Base-by-base conservation (phyloP, 345 rosid species). In the Cochlearia excelsa region DNA sequence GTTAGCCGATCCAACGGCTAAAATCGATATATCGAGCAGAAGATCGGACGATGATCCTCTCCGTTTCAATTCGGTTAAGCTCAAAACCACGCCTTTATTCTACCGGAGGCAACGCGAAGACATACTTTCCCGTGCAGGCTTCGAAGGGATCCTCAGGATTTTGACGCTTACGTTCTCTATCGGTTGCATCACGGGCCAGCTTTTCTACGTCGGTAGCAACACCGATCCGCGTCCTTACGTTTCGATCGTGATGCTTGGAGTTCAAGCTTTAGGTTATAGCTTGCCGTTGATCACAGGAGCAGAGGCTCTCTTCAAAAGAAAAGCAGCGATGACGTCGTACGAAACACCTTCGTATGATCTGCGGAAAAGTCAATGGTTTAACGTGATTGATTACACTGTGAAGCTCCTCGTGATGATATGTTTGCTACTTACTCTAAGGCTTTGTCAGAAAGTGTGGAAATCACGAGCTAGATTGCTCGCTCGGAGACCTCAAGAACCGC, bases 371-470 rank as follows among this genome's bases (percentile, higher is more conserved):
- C 86, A 82, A 64, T 87, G 86, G 95, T 43, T 83, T 55, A 80
- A 74, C 53, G 74, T 78, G 66, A 78, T 85, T 30, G 97, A 83
- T 70, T 83, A 85, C 70, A 78, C 76, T 0, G 87, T 87, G 58
- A 90, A 87, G 82, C 82, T 85, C 41, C 95, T 87, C 8, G 86
- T 85, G 45, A 37, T 90, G 82, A 61, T 80, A 2, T 69, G 88
- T 43, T 84, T 90, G 66, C 69, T 90, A 35, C 81, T 85, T 3
- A 90, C 86, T 23, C 78, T 87, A 30, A 76, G 97, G 72, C 85
- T 90, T 61, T 69, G 75, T 57, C 97, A 90, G 78, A 90, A 83
- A 77, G 94, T 85, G 28, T 85, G 90, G 93, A 85, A 82, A 77
- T 85, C 90, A 3, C 90, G 97, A 34, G 65, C 64, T 48, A 75